Conservation (phyloP, 2,329 filamentous ascomycete species). For the Furcasterigmium sp. region DNA sequence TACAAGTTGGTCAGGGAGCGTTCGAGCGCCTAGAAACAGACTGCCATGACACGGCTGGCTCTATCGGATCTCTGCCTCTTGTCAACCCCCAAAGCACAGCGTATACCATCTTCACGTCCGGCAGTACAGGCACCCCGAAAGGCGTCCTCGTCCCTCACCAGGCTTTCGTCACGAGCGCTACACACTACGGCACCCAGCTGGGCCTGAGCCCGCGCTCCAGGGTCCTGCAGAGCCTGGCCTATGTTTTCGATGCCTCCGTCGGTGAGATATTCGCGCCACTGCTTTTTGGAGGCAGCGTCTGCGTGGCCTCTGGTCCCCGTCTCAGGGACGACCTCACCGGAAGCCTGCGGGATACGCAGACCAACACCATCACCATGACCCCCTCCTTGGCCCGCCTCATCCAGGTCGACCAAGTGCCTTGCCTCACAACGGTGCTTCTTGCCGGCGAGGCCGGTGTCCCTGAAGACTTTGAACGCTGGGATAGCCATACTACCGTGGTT, state of each 20-base stretch:
- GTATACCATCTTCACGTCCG: constrained; percentile 55
- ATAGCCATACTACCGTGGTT: constrained; percentile 30
- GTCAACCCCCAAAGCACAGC: not conserved
- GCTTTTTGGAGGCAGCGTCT: constrained; percentile 27
- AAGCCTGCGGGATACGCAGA: constrained; percentile 31
- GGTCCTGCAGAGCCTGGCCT: constrained; percentile 41
- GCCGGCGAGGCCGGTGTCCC: constrained; percentile 48
- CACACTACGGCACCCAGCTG: constrained; percentile 32
- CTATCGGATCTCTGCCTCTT: not conserved
- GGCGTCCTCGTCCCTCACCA: constrained; percentile 48
- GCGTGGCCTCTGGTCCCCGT: constrained; percentile 27
- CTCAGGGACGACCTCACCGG: constrained; percentile 31
- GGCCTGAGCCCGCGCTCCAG: constrained; percentile 33
- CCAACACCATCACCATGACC: constrained; percentile 45
- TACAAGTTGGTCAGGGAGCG: not conserved
- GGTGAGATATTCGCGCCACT: constrained; percentile 30
- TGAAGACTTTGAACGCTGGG: constrained; percentile 40
- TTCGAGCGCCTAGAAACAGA: not conserved
- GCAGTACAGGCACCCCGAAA: constrained; percentile 58
- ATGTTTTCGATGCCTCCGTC: constrained; percentile 49
- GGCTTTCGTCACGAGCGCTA: constrained; percentile 36
- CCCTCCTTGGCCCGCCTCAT: constrained; percentile 39
- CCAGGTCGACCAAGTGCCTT: constrained; percentile 38
- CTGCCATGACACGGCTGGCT: too few relatives aligned
- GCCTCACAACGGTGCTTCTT: constrained; percentile 38